Base-by-base conservation (phyloP, 371 early-diverging fungal genomes). In the Mortierella polycephala region DNA sequence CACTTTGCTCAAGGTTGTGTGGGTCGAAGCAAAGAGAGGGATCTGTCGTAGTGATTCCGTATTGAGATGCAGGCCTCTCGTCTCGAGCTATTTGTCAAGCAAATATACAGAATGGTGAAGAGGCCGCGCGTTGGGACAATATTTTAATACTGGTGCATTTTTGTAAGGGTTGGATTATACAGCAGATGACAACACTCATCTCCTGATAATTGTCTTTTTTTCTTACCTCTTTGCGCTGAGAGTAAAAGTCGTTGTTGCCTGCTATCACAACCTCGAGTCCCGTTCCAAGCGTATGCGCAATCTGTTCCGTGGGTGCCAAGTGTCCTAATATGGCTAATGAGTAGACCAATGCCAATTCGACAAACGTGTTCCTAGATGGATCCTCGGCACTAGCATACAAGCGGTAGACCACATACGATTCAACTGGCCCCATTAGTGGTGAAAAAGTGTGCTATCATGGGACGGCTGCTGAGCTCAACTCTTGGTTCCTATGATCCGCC, bases 201-300 rank as follows among this genome's bases (percentile, higher is more conserved):
- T 18, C 9, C n/a, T 18, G 18, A 9, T n/a, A 20, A 18, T 56
- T 14, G 44, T 4, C 5, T 10, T 11, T 62, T 12, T 7, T 5
- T 21, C 1, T 39, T 83, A 90, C 90, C 85, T 88, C 84, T 16
- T 83, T 85, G 40, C 92, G 84, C 84, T 97, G 97, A 6, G 97
- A 96, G 80, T 98, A 97, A 80, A 98, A 98, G 81, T 97, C 98
- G 71, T 97, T 98, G 84, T 94, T 91, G 12, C 94, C 96, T 13
- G 91, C 84, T 55, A 96, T 90, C n/a, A 83, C 82, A 23, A 96
- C 88, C 42, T 87, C 83, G 44, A 96, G 80, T 6, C 92, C 91
- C 7, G 46, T 45, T 0, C 50, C 50, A 0, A 86, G 18, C 9
- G 67, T 68, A 23, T 74, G 58, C 12, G 53, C 47, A 30, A 83